These are phyloP conservation scores for Cladosporium sphaerospermum DNA, from an alignment of 2,329 filamentous ascomycete genomes.

Conservation along the genomic window DNA sequence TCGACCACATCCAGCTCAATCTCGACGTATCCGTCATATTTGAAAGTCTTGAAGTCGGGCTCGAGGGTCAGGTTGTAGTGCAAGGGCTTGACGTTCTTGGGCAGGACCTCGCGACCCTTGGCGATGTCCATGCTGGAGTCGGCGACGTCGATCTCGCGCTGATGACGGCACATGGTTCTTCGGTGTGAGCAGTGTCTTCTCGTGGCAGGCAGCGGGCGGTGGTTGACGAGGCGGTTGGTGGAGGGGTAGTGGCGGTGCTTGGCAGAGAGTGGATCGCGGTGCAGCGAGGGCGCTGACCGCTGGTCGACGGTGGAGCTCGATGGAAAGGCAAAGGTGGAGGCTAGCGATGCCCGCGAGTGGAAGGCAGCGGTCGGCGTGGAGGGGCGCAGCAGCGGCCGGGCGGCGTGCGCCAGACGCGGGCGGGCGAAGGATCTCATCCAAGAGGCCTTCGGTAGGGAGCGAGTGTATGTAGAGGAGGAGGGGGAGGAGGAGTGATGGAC, in stretches of 20 bases:
- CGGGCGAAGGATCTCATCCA: constrained; percentile 10
- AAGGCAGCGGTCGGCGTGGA: background rate
- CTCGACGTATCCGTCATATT: constrained; percentile 74
- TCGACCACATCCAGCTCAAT: constrained; percentile 86
- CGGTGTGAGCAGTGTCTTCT: constrained; percentile 66
- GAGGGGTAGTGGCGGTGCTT: background rate
- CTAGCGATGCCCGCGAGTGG: background rate
- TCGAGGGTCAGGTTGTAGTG: constrained; percentile 92
- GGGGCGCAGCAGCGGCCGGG: constrained; percentile 1
- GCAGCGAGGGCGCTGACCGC: background rate
- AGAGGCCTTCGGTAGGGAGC: background rate
- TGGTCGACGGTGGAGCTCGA: constrained; percentile 3
- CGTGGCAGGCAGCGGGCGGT: constrained; percentile 6
- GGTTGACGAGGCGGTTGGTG: background rate
- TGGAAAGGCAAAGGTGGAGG: constrained; percentile 4
- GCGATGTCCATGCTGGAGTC: constrained; percentile 54
- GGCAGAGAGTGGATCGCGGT: constrained; percentile 5
- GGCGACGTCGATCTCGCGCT: constrained; percentile 49
- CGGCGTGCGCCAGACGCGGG: background rate
- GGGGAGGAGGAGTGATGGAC: no score
- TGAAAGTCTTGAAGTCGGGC: constrained; percentile 81
- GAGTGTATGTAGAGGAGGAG: background rate
- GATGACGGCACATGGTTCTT: constrained; percentile 65
- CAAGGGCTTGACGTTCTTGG: constrained; percentile 81
- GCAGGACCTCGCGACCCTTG: constrained; percentile 74